Percentiles rank a stretch among this genome's conserved stretches.
Conservation (phyloP, 2,329 filamentous ascomycete species). For the Colletotrichum siamense region DNA sequence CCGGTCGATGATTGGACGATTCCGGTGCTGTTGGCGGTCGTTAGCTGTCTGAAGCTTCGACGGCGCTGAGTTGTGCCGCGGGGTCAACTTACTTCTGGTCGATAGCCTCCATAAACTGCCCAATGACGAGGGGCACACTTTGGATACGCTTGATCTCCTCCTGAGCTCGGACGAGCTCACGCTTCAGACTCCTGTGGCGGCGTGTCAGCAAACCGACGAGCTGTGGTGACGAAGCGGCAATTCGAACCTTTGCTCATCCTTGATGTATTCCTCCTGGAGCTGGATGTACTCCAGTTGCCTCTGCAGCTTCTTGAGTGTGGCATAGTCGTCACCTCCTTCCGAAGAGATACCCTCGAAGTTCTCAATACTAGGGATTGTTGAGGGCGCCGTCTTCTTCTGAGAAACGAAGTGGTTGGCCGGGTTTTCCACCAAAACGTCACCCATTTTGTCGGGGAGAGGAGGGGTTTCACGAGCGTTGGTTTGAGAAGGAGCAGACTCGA, state of each 20-base stretch:
- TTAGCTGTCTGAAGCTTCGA: not conserved
- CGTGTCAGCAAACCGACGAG: not conserved
- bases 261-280: slow-evolving; percentile 99
- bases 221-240: not conserved
- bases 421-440: slow-evolving; percentile 85
- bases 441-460: slow-evolving; percentile 64
- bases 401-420: slow-evolving; percentile 75
- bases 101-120: slow-evolving; percentile 99
- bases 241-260: slow-evolving; percentile 91
- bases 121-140: slow-evolving; percentile 96
- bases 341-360: slow-evolving; percentile 82
- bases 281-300: slow-evolving; percentile 96
- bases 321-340: slow-evolving; percentile 91
- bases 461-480: not conserved
- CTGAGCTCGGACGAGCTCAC: slow-evolving; percentile 94
- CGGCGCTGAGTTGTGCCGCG: not conserved
- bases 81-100: slow-evolving; percentile 83
- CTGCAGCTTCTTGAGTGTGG: slow-evolving; percentile 94
- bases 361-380: slow-evolving; percentile 88
- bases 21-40: slow-evolving; percentile 73
- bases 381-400: slow-evolving; percentile 81
- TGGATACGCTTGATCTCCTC: slow-evolving; percentile 99
- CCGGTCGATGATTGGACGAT: slow-evolving; percentile 98
- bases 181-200: slow-evolving; percentile 80
- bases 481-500: not conserved